Conservation (phyloP, 441 rosid species). For the Jatropha multifida region DNA sequence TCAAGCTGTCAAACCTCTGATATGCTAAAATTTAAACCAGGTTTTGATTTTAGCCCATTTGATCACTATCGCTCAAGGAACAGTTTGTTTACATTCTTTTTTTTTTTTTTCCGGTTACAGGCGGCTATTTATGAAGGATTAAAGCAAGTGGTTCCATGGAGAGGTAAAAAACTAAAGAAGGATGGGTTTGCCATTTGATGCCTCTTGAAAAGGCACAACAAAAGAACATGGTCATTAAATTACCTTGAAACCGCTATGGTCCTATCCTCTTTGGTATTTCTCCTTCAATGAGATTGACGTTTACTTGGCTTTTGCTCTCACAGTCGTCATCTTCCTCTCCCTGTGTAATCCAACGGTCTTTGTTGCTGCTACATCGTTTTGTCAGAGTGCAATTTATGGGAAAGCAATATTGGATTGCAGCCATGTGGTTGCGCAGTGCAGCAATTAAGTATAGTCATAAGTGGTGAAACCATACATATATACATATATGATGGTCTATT, state of each 20-base stretch:
- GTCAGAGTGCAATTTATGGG: neutral
- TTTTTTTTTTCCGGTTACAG: slow-evolving; percentile 37
- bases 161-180: slow-evolving; percentile 46
- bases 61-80: neutral
- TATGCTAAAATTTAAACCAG: too few species aligned
- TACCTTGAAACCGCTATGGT: slow-evolving; percentile 7
- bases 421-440: slow-evolving; percentile 2
- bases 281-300: slow-evolving; percentile 18
- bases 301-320: neutral
- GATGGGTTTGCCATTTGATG: slow-evolving; percentile 36
- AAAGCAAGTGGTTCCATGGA: slow-evolving; percentile 75
- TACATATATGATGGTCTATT: neutral
- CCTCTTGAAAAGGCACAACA: neutral
- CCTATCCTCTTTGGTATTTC: neutral
- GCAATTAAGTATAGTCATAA: slow-evolving; percentile 7
- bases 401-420: neutral
- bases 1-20: neutral
- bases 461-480: neutral
- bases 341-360: neutral
- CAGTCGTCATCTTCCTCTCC: neutral
- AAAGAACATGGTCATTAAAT: slow-evolving; percentile 7
- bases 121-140: slow-evolving; percentile 55
- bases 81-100: neutral
- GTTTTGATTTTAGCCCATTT: neutral
- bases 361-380: slow-evolving; percentile 1